Percentiles rank a stretch among this genome's conserved stretches.
phyloP scores from a whole-genome alignment of 2,329 filamentous ascomycete genomes.

The Trichocomaceae sp. region DNA sequence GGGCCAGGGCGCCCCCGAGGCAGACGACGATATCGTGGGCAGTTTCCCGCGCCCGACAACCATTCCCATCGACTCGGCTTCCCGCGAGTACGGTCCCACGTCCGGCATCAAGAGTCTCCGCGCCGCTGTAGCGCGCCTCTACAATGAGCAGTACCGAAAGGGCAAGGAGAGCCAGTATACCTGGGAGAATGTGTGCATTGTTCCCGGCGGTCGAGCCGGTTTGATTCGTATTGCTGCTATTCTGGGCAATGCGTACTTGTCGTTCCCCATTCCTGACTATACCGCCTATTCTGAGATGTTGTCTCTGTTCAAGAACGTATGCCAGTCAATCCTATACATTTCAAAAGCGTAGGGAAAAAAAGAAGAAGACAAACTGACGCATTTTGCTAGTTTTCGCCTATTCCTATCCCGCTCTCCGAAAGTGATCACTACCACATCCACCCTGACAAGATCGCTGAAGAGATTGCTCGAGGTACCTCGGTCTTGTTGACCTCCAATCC shows the following conservation, averaged over 20 bases:
- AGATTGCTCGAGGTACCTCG: conserved; percentile 76
- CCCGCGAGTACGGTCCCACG: conserved; percentile 86
- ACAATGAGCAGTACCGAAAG: conserved; percentile 86
- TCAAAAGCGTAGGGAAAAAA: not conserved
- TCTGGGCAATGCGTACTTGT: conserved; percentile 82
- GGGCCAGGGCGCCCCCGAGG: conserved; percentile 88
- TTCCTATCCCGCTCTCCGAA: conserved; percentile 76
- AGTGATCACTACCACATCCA: conserved; percentile 90
- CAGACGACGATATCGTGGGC: conserved; percentile 84
- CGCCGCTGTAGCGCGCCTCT: conserved; percentile 81
- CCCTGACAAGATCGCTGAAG: conserved; percentile 84
- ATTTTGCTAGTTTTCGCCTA: conserved; percentile 64
- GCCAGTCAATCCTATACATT: conserved; percentile 11
- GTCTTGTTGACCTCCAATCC: conserved; percentile 95
- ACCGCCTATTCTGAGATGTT: conserved; percentile 98
- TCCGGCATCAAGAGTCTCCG: conserved; percentile 87
- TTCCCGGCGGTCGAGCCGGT: conserved; percentile 85
- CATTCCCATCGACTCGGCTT: conserved; percentile 70
- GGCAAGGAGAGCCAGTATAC: conserved; percentile 86
- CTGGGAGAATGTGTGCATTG: conserved; percentile 96
- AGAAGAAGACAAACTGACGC: not conserved
- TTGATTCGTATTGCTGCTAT: conserved; percentile 93
- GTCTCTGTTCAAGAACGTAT: conserved; percentile 76
- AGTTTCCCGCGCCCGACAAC: conserved; percentile 75
- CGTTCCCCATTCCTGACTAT: conserved; percentile 93